phyloP scores from a whole-genome alignment of 352 stramenopile genomes.

The Stephanocyclus meneghinianus region DNA sequence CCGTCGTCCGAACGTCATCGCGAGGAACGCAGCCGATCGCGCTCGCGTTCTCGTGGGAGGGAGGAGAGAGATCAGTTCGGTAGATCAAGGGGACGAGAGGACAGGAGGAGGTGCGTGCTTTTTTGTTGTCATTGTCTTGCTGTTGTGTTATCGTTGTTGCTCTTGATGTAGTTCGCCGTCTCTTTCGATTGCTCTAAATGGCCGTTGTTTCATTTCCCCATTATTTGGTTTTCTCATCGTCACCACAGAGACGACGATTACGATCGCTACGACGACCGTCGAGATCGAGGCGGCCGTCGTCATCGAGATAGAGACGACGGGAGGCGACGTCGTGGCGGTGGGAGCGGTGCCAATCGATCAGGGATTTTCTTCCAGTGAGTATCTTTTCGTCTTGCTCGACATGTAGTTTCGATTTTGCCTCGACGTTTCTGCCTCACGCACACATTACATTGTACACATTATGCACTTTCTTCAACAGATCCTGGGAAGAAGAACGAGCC shows the following conservation, averaged over 20 bases:
- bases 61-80: conserved; percentile 14
- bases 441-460: too few relatives aligned
- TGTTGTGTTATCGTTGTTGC: background rate
- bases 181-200: background rate
- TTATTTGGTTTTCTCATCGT: background rate
- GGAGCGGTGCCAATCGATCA: conserved; percentile 12
- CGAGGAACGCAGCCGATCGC: background rate
- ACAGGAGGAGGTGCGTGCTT: background rate
- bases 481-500: conserved; percentile 75
- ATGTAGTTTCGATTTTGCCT: too few relatives aligned
- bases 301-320: conserved; percentile 8
- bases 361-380: conserved; percentile 39
- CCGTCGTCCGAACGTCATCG: background rate
- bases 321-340: conserved; percentile 1
- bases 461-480: conserved; percentile 11
- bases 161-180: too few relatives aligned
- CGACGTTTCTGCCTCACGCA: too few relatives aligned
- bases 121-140: background rate
- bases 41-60: background rate
- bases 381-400: background rate
- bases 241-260: background rate
- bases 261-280: conserved; percentile 3
- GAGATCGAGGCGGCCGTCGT: conserved; percentile 9
- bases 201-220: background rate
- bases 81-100: conserved; percentile 2